Base-by-base conservation (phyloP, 495 filamentous ascomycete species). In the Xylaria castorea region DNA sequence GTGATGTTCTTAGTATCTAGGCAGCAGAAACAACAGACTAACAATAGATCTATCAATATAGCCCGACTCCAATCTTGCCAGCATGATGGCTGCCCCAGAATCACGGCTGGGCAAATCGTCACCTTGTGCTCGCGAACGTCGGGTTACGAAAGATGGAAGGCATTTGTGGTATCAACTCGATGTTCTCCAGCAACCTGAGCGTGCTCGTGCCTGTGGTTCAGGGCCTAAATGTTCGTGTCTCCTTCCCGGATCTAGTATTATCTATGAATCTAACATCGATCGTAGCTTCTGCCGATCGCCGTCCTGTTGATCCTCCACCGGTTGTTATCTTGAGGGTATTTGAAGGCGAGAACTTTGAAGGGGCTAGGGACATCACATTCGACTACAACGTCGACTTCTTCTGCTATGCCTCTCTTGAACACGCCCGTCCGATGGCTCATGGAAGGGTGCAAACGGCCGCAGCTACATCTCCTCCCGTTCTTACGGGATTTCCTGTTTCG, bases 381-480 rank as follows among this genome's bases (percentile, higher is more conserved):
- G 86, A 89, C 70, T 94, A 97, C 83, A 95, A 97, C 77, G 95
- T 95, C 78, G 97, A 97, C 82, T 99, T 98, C 87, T 98, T 99
- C 84, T 92, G 98, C 64, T 99, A 92, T 77, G 94, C 94, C 9
- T 97, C 95, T 0, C 87, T 99, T 71, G 95, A 98, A 73, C 89
- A 92, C 75, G 93, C 94, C 20, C 92, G 96, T 14, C 88, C 89
- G 22, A 94, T 98, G 75, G 94, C 94, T 3, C 93, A 95, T 70
- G 92, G 91, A 38, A 91, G 95, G 57, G 87, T 92, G 53, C 86
- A 87, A 66, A 87, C 88, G 30, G 86, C 89, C 5, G 82, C 90
- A 32, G 84, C 87, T 20, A 91, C 91, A 36, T 88, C 89, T 48
- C 91, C 91, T 32, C 93, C 95, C 1, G 94, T 98, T 48, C 86